These are phyloP conservation scores for Aspergillus sp. DNA, from an alignment of 2,329 filamentous ascomycete genomes.

Conservation along the genomic window DNA sequence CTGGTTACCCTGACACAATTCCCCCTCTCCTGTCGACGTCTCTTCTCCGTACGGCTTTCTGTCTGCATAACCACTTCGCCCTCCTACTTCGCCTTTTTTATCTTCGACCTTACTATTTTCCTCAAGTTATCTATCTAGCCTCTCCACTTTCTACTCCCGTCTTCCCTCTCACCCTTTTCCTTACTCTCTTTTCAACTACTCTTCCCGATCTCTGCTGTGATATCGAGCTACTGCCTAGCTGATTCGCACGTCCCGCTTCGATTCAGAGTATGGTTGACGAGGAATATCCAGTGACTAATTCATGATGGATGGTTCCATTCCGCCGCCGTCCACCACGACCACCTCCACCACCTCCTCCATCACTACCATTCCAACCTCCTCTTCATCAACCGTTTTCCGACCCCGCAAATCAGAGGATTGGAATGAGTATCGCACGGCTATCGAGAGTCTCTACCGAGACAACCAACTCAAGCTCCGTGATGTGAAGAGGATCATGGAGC, in stretches of 20 bases:
- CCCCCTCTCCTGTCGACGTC: background rate
- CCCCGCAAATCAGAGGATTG: constrained; percentile 42
- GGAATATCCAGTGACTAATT: constrained; percentile 12
- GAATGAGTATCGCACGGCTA: constrained; percentile 38
- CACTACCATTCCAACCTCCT: constrained; percentile 6
- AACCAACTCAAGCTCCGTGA: constrained; percentile 39
- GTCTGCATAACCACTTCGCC: constrained; percentile 9
- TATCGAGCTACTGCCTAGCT: background rate
- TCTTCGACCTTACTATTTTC: background rate
- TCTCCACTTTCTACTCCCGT: constrained; percentile 1
- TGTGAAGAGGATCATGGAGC: constrained; percentile 42
- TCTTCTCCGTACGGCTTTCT: constrained; percentile 1
- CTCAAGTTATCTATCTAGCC: background rate
- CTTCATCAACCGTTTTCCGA: constrained; percentile 30
- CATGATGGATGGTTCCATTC: constrained; percentile 30
- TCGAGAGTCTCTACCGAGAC: constrained; percentile 39
- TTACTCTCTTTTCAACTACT: background rate
- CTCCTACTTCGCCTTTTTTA: constrained; percentile 3
- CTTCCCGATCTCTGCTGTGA: background rate
- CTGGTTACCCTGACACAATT: constrained; percentile 6
- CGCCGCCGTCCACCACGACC: constrained; percentile 24
- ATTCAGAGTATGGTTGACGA: constrained; percentile 25
- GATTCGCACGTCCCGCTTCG: background rate
- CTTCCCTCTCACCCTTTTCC: background rate
- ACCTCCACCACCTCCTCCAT: constrained; percentile 16